Conservation (phyloP, 257 asterid genomes). For the Solanum dulcamara region DNA sequence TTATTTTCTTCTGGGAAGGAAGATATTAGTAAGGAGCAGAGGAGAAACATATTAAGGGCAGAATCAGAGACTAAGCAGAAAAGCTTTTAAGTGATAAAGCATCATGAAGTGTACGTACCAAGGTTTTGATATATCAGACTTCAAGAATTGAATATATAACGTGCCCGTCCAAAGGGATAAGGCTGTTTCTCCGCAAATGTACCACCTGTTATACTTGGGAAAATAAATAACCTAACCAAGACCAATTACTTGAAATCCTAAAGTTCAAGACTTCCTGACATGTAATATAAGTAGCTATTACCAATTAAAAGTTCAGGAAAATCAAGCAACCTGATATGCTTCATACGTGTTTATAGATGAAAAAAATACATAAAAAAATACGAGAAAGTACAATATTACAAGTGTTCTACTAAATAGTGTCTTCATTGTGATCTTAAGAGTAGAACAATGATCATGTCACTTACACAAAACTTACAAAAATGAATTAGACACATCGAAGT, state of each 20-base stretch:
- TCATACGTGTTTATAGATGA: background rate
- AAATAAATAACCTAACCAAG: background rate
- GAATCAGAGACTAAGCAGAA: background rate
- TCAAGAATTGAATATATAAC: constrained; percentile 60
- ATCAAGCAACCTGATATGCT: background rate
- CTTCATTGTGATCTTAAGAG: background rate
- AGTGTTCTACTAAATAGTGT: background rate
- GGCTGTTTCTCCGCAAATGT: constrained; percentile 76
- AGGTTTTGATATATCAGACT: constrained; percentile 54
- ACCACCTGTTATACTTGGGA: constrained; percentile 60
- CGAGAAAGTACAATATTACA: background rate
- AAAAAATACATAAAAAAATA: background rate
- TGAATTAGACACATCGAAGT: background rate
- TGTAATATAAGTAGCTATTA: background rate
- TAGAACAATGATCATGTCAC: background rate
- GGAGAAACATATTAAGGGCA: background rate
- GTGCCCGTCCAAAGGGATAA: constrained; percentile 80
- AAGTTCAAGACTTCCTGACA: background rate
- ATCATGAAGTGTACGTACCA: constrained; percentile 44
- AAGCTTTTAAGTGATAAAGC: background rate
- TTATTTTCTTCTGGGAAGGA: background rate
- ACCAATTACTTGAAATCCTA: background rate
- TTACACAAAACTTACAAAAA: background rate
- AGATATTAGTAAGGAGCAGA: background rate
- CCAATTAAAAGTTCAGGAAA: background rate